phyloP scores from a whole-genome alignment of 768 basidiomycete genomes.

The Suillus occidentalis region DNA sequence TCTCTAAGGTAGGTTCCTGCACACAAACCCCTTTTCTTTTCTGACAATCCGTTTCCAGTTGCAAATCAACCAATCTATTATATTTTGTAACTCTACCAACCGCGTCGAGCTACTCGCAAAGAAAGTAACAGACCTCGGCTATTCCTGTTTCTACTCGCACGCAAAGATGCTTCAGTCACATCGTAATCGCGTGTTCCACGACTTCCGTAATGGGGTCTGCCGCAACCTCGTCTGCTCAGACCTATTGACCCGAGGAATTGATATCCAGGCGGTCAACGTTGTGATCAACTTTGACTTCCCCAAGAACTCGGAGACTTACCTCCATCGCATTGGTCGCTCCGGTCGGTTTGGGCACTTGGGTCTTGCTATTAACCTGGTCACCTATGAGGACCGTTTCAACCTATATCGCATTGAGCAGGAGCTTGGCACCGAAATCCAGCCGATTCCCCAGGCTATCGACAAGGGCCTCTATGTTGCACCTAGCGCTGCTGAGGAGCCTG shows the following conservation, averaged over 20 bases:
- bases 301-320: conserved; percentile 98
- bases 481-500: conserved; percentile 41
- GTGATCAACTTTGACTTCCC: conserved; percentile 99
- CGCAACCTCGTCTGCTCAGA: conserved; percentile 98
- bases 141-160: conserved; percentile 99
- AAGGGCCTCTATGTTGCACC: conserved; percentile 93
- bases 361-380: conserved; percentile 96
- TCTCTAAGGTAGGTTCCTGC: conserved; percentile 75
- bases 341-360: conserved; percentile 97
- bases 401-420: conserved; percentile 98
- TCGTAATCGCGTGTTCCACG: conserved; percentile 99
- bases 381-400: conserved; percentile 97
- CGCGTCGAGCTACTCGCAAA: conserved; percentile 98
- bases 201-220: conserved; percentile 98
- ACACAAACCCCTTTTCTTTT: background rate
- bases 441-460: conserved; percentile 91
- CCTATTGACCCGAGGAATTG: conserved; percentile 97
- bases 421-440: conserved; percentile 95
- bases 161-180: conserved; percentile 99
- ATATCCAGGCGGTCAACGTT: conserved; percentile 99
- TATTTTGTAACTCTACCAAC: conserved; percentile 99
- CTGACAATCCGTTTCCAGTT: conserved; percentile 50
- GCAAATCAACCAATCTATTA: conserved; percentile 99
- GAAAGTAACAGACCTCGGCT: conserved; percentile 98
- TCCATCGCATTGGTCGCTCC: conserved; percentile 97